Conservation (phyloP, 768 basidiomycete species). For the Butyriboletus loyo region DNA sequence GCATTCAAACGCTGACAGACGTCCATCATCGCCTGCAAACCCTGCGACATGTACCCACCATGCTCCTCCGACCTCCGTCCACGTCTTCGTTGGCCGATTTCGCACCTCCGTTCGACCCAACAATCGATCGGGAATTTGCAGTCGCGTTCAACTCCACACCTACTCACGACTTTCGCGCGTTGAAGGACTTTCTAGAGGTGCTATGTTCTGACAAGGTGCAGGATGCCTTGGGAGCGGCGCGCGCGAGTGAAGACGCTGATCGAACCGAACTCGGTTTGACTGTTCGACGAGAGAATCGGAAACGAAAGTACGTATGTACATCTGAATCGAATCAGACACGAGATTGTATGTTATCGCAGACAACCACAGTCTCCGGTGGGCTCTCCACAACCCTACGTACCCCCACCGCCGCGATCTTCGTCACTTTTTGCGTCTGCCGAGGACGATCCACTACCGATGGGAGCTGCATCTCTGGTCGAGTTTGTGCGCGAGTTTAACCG, state of each 20-base stretch:
- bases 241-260: slow-evolving; percentile 54
- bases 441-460: slow-evolving; percentile 37
- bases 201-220: slow-evolving; percentile 54
- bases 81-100: slow-evolving; percentile 22
- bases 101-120: slow-evolving; percentile 26
- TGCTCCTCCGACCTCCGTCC: slow-evolving; percentile 41
- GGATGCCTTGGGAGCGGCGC: slow-evolving; percentile 53
- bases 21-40: slow-evolving; percentile 43
- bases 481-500: slow-evolving; percentile 62
- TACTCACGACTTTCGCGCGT: slow-evolving; percentile 42
- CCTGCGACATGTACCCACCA: slow-evolving; percentile 45
- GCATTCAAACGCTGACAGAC: slow-evolving; percentile 47
- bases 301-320: slow-evolving; percentile 47
- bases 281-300: slow-evolving; percentile 49
- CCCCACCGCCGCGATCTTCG: slow-evolving; percentile 35
- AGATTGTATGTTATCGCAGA: slow-evolving; percentile 27
- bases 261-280: slow-evolving; percentile 44
- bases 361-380: slow-evolving; percentile 51
- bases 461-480: slow-evolving; percentile 43
- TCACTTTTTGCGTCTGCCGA: slow-evolving; percentile 44
- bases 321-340: background rate
- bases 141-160: slow-evolving; percentile 28
- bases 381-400: slow-evolving; percentile 58
- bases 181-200: slow-evolving; percentile 47
- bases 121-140: slow-evolving; percentile 28